Evolutionary conservation across 2,329 filamentous ascomycete species (phyloP).

Genomic region (Erysiphe pulchra): DNA sequence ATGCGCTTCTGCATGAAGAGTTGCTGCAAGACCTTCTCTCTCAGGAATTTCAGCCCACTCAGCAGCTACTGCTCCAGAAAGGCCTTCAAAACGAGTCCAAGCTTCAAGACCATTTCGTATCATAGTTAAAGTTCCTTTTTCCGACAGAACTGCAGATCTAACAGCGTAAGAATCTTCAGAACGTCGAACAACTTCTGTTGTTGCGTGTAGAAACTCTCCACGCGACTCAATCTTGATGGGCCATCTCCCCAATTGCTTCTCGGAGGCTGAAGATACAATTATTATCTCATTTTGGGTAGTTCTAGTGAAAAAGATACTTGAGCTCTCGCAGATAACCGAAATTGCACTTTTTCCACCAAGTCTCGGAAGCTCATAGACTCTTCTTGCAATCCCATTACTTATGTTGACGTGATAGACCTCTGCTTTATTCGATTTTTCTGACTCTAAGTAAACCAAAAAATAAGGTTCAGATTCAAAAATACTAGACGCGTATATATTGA

Average conservation of each 20-base stretch:
- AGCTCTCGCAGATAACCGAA: slow-evolving; percentile 48
- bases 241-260: slow-evolving; percentile 57
- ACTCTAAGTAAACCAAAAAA: slow-evolving; percentile 64
- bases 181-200: slow-evolving; percentile 62
- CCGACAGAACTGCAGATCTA: slow-evolving; percentile 44
- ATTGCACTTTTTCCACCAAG: slow-evolving; percentile 47
- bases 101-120: slow-evolving; percentile 56
- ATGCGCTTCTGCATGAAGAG: slow-evolving; percentile 66
- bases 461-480: slow-evolving; percentile 47
- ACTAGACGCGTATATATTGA: slow-evolving; percentile 47
- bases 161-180: slow-evolving; percentile 43
- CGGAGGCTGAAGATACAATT: slow-evolving; percentile 50
- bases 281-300: slow-evolving; percentile 49
- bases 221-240: slow-evolving; percentile 22
- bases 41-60: slow-evolving; percentile 56
- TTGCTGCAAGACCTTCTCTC: slow-evolving; percentile 48
- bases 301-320: slow-evolving; percentile 74
- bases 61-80: slow-evolving; percentile 58
- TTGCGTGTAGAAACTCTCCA: slow-evolving; percentile 33
- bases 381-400: slow-evolving; percentile 40
- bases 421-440: slow-evolving; percentile 45
- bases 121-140: slow-evolving; percentile 51
- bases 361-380: slow-evolving; percentile 56
- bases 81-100: slow-evolving; percentile 62
- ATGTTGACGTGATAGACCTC: slow-evolving; percentile 68